Evolutionary conservation across 208 protist species (phyloP), one percentile per base, ranked within the genome.

Genomic region (Leishmania gerbilli): DNA sequence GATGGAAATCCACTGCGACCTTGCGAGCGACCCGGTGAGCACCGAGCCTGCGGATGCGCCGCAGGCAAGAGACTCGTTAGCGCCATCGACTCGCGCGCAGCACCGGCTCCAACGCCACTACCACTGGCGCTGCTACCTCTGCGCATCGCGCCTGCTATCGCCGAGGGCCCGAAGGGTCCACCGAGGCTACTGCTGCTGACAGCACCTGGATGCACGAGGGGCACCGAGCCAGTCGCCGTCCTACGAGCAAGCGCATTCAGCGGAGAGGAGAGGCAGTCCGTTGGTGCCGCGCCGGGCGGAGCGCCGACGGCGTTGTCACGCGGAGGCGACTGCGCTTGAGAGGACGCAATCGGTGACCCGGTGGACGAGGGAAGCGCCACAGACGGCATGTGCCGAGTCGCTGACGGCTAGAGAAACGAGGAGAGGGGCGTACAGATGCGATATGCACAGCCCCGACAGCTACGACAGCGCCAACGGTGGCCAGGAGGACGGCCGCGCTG

Each of bases 21-120:
- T 7, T 68, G 69, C 76, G 76, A 80, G 55, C 64, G 81, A 24
- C 76, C 71, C 17, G 71, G 81, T n/a, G 76, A 76, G 76, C 74
- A 80, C 31, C 62, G 62, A n/a, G 27, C 19, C 34, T 40, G 49
- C 76, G 71, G 81, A 31, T n/a, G 40, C 3, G 47, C 34, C 17
- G 60, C 40, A 34, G 15, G 15, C 37, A 58, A 49, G 19, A 17
- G 13, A 34, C 62, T 42, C 21, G 11, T 13, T 42, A 51, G 53
- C 34, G 31, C 27, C 42, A 8, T 42, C 40, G 31, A 27, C 31
- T n/a, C 51, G 51, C 72, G 34, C 72, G 60, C 51, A 9, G 5
- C 75, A 79, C 40, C 74, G 34, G 34, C 74, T 1, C n/a, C 74
- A 47, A 45, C 37, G 31, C 40, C 55, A 47, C 53, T 31, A 17